These are phyloP conservation scores for Dothistroma pini DNA, from an alignment of 2,329 filamentous ascomycete species.

Conservation along the genomic window DNA sequence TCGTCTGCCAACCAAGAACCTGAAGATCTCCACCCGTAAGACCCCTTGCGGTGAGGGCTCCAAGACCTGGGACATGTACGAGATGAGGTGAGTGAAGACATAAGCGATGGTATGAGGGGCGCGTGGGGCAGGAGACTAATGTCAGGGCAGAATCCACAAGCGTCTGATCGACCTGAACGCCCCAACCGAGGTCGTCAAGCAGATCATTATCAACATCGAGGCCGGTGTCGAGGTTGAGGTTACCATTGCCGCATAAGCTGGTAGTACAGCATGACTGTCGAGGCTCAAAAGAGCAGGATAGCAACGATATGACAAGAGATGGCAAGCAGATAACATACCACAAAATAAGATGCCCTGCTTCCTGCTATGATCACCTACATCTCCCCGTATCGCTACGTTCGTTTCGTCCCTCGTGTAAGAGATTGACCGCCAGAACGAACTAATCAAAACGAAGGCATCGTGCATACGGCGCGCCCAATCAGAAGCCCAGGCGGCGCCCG, in stretches of 20 bases:
- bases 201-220: conserved; percentile 95
- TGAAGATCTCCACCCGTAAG: conserved; percentile 98
- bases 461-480: not conserved
- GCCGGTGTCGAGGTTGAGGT: conserved; percentile 91
- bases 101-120: conserved; percentile 63
- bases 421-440: too few species aligned
- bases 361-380: not conserved
- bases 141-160: conserved; percentile 33
- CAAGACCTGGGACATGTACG: conserved; percentile 99
- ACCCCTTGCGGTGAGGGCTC: conserved; percentile 99
- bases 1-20: conserved; percentile 93
- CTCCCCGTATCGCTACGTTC: not conserved
- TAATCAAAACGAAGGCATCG: not conserved
- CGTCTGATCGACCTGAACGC: conserved; percentile 65
- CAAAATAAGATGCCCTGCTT: not conserved
- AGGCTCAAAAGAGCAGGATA: conserved; percentile 3
- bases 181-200: conserved; percentile 95
- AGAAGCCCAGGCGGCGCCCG: not conserved
- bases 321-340: conserved; percentile 6
- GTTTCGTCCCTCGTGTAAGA: not conserved
- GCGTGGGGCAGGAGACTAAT: conserved; percentile 1
- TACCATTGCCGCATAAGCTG: conserved; percentile 73
- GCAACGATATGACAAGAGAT: not conserved
- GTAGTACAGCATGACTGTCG: not conserved
- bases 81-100: conserved; percentile 72